Evolutionary conservation across 441 rosid species (phyloP).

Genomic region (Breynia disticha): DNA sequence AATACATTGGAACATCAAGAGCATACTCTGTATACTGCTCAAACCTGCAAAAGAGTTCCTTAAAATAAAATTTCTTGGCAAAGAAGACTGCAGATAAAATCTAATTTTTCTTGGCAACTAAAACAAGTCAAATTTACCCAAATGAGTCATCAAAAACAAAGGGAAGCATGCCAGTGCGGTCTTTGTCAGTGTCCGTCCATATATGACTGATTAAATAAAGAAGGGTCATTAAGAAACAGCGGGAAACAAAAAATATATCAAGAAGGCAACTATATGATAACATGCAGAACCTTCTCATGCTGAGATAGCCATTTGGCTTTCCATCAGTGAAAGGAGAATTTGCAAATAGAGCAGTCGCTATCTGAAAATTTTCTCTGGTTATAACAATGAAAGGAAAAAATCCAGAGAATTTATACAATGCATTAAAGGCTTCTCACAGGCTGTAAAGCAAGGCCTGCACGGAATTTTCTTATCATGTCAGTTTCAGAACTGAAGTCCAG

Average conservation of each 20-base stretch:
- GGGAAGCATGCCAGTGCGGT: constrained; percentile 93
- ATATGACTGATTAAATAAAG: constrained; percentile 52
- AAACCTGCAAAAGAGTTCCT: constrained; percentile 47
- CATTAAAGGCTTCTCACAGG: constrained; percentile 50
- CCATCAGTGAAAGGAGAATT: constrained; percentile 98
- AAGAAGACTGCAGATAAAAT: background rate
- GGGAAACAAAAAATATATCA: constrained; percentile 3
- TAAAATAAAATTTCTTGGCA: background rate
- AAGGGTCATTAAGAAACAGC: constrained; percentile 16
- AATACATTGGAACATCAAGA: constrained; percentile 98
- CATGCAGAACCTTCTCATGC: constrained; percentile 80
- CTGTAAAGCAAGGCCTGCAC: constrained; percentile 93
- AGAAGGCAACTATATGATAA: constrained; percentile 5
- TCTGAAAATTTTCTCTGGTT: constrained; percentile 44
- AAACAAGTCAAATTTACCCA: constrained; percentile 45
- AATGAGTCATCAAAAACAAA: constrained; percentile 86
- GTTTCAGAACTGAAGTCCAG: constrained; percentile 93
- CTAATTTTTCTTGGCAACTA: background rate
- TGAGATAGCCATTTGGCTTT: constrained; percentile 95
- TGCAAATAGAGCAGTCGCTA: constrained; percentile 95
- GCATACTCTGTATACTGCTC: constrained; percentile 98
- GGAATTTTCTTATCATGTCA: constrained; percentile 95
- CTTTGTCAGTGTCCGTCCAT: constrained; percentile 89
- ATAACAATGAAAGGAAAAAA: constrained; percentile 16
- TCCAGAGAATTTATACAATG: constrained; percentile 14